Conservation (phyloP, 306 rosid species). For the Canavalia gladiata region DNA sequence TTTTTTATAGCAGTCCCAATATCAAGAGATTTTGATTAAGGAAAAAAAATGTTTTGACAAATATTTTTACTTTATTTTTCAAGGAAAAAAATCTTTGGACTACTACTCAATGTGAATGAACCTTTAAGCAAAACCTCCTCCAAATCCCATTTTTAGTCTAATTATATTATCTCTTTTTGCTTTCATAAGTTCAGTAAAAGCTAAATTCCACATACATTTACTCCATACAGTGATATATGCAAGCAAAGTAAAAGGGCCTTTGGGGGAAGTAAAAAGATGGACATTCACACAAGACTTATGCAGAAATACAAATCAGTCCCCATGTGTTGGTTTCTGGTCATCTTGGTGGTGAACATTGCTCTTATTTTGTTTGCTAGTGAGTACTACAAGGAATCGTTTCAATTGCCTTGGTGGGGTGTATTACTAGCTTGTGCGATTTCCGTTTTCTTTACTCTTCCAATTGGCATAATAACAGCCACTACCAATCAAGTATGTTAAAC, state of each 20-base stretch:
- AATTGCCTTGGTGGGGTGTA: conserved; percentile 19
- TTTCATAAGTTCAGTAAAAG: background rate
- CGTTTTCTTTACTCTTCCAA: conserved; percentile 11
- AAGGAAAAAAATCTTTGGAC: background rate
- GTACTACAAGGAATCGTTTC: background rate
- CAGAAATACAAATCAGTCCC: conserved; percentile 8
- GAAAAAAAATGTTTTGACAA: background rate
- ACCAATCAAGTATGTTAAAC: background rate
- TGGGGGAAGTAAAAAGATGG: background rate
- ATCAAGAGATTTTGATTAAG: background rate
- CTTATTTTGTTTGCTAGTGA: background rate
- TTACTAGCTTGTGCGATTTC: background rate
- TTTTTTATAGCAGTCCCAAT: background rate
- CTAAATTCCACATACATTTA: background rate
- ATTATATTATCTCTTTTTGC: background rate
- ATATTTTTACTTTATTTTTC: too few relatives aligned
- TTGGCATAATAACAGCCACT: background rate
- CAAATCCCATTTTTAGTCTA: background rate
- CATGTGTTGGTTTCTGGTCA: background rate
- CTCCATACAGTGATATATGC: background rate
- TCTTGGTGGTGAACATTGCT: background rate
- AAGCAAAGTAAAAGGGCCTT: background rate
- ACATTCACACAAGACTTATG: conserved; percentile 12
- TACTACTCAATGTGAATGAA: background rate
- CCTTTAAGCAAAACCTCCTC: background rate